phyloP scores from a whole-genome alignment of 2,329 filamentous ascomycete genomes.

The Verticillium nubilum region DNA sequence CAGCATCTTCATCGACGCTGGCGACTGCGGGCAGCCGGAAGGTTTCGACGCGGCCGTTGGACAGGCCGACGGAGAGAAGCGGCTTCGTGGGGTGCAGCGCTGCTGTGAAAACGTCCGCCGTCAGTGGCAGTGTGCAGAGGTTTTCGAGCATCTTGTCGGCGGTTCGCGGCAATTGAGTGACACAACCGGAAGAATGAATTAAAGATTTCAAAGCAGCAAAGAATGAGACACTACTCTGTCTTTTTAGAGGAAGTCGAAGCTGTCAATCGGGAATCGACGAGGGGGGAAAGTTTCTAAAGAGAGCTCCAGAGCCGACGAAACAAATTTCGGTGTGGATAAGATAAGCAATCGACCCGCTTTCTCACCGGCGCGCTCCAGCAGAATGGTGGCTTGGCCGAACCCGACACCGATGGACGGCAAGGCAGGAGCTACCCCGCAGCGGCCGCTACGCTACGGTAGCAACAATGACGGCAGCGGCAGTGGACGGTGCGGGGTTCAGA shows the following conservation, averaged over 20 bases:
- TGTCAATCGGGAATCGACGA: not conserved
- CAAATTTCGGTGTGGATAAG: not conserved
- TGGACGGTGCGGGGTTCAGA: not conserved
- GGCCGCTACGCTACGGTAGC: not conserved
- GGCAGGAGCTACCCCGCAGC: not conserved
- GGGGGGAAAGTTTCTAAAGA: not conserved
- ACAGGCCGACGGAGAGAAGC: conserved; percentile 78
- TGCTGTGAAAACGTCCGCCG: conserved; percentile 82
- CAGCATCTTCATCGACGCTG: conserved; percentile 38
- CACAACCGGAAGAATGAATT: not conserved
- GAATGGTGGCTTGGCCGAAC: not conserved
- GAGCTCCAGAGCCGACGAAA: not conserved
- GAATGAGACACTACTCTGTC: not conserved
- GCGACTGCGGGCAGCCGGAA: conserved; percentile 59
- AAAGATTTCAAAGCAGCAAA: not conserved
- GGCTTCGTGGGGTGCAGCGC: conserved; percentile 80
- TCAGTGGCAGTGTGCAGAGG: conserved; percentile 81
- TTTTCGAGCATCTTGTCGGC: conserved; percentile 73
- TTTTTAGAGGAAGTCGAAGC: not conserved
- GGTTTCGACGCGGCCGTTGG: conserved; percentile 79
- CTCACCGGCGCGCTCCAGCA: not conserved
- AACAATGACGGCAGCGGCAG: not conserved
- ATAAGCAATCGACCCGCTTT: not conserved
- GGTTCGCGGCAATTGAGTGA: conserved; percentile 10
- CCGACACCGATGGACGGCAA: not conserved